A percentile compares a stretch with the other conserved stretches of the same genome.
Evolutionary conservation across 176 grass and related monocot species (phyloP).

Genomic region (Rhynchospora breviuscula): DNA sequence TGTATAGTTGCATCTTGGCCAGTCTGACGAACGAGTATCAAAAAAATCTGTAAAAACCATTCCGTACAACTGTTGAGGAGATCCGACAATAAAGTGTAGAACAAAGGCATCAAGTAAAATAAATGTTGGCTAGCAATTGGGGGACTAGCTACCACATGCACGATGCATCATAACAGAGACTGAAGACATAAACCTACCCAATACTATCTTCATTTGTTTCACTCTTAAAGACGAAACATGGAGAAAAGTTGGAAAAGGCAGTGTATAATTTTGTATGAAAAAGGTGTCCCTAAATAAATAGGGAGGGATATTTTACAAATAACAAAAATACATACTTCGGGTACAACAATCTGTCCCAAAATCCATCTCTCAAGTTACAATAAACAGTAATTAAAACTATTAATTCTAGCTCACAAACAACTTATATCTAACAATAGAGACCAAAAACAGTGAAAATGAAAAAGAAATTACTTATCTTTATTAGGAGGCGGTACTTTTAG

Average conservation of each 20-base stretch:
- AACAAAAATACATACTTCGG: not conserved
- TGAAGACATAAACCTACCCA: not conserved
- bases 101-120: not conserved
- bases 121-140: not conserved
- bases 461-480: conserved; percentile 33
- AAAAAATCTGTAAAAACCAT: too few species aligned
- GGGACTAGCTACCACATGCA: not conserved
- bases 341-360: not conserved
- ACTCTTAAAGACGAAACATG: not conserved
- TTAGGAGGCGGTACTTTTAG: conserved; percentile 68
- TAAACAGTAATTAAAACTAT: not conserved
- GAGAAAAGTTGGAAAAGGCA: too few species aligned
- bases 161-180: not conserved
- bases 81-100: not conserved
- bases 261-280: too few species aligned
- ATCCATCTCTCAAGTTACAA: not conserved
- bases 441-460: not conserved
- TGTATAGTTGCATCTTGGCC: too few species aligned
- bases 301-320: not conserved
- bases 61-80: not conserved
- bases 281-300: too few species aligned
- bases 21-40: too few species aligned
- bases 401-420: not conserved
- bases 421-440: not conserved
- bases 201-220: not conserved